Evolutionary conservation across 1,284 basidiomycete species (phyloP).

Genomic region (Ustilago nuda): DNA sequence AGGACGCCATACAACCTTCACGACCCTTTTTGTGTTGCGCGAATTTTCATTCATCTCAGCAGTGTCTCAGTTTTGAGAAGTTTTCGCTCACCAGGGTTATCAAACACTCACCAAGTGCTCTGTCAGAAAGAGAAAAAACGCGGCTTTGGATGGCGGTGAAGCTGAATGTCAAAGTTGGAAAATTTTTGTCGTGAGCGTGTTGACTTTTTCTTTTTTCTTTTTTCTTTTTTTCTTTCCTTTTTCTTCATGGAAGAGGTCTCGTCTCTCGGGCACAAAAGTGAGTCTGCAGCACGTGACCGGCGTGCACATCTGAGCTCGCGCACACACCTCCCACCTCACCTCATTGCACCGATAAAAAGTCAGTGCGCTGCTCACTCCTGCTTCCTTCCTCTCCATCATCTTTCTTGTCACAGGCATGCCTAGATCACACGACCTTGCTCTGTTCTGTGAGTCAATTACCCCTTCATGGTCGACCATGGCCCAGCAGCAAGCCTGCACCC

Average conservation of each 20-base stretch:
- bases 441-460: no score
- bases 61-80: constrained; percentile 9
- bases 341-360: no score
- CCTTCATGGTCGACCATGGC: no score
- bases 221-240: no score
- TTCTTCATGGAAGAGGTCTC: background rate
- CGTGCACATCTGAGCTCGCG: no score
- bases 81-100: background rate
- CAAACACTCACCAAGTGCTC: background rate
- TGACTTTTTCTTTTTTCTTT: constrained; percentile 16
- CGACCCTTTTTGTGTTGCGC: constrained; percentile 10
- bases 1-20: constrained; percentile 25
- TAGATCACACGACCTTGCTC: no score
- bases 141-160: constrained; percentile 32
- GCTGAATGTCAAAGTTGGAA: constrained; percentile 25
- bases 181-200: constrained; percentile 11
- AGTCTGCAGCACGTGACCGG: no score
- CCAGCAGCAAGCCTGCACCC: no score
- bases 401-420: no score
- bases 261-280: background rate
- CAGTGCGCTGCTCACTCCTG: no score
- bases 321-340: no score
- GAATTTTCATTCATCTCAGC: constrained; percentile 13
- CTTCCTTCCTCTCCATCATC: no score
- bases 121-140: constrained; percentile 9